A percentile compares a stretch with the other conserved stretches of the same genome.
Evolutionary conservation across 2,329 filamentous ascomycete genomes (phyloP).

Genomic region (Fusarium sterilihyphosum): DNA sequence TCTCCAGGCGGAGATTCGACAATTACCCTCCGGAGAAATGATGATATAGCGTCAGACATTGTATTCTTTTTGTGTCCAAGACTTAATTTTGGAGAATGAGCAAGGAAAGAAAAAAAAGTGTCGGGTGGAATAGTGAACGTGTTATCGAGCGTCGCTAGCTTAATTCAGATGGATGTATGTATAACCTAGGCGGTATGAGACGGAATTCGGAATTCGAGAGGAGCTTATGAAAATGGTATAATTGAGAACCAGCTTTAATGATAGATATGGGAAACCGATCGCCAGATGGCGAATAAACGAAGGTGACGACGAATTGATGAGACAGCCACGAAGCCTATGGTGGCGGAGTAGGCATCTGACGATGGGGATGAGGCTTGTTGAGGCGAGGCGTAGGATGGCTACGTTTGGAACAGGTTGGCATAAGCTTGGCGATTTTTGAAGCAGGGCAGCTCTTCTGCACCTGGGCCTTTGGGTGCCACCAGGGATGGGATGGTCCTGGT

Average conservation of each 20-base stretch:
- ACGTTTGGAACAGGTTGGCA: conserved; percentile 16
- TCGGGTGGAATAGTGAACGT: conserved; percentile 30
- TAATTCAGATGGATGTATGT: not conserved
- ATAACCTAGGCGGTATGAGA: conserved; percentile 1
- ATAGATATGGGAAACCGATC: conserved; percentile 7
- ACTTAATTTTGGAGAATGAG: conserved; percentile 2
- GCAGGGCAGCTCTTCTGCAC: conserved; percentile 37
- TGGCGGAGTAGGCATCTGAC: conserved; percentile 45
- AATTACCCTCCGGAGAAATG: conserved; percentile 72
- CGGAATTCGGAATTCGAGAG: not conserved
- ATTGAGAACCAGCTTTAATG: conserved; percentile 17
- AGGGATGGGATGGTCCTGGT: conserved; percentile 30
- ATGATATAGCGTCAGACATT: conserved; percentile 65
- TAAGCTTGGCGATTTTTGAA: conserved; percentile 27
- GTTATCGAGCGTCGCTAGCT: conserved; percentile 26
- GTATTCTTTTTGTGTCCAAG: not conserved
- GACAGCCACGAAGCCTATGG: conserved; percentile 42
- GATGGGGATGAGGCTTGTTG: conserved; percentile 44
- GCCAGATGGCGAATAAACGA: conserved; percentile 30
- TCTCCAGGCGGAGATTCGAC: conserved; percentile 89
- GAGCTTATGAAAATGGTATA: conserved; percentile 8
- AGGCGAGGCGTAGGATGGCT: conserved; percentile 31
- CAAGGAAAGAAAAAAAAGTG: conserved; percentile 15
- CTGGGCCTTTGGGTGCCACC: conserved; percentile 28
- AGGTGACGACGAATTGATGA: conserved; percentile 38